Evolutionary conservation across 2,329 filamentous ascomycete species (phyloP), one percentile per base, ranked within the genome.

Genomic region (Coleophoma eucalyptorum): DNA sequence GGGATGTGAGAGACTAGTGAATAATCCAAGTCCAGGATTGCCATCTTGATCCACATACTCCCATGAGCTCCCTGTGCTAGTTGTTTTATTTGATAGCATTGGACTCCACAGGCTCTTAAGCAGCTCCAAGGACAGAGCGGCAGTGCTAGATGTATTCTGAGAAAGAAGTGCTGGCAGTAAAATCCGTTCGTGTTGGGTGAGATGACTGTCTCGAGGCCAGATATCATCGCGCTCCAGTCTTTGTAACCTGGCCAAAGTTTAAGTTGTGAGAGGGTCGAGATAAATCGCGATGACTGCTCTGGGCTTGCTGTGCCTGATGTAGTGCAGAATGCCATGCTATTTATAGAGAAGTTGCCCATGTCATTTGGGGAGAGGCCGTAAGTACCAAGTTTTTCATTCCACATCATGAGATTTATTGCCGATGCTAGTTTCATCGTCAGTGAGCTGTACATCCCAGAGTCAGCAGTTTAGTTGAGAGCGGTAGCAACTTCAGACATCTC

Each of bases 161-260:
- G 58, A 46, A 46, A 71, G 63, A 0, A 74, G 56, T 0, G 70
- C 66, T 40, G 67, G 58, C 5, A 76, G 65, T 2, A 76, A 59
- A 75, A 74, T 2, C 72, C 71, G 13, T 66, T 71, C 20, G 71
- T 77, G 56, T 76, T 77, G 11, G 76, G 73, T 3, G 72, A 74
- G 33, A 74, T 68, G 2, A 59, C 50, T 10, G 55, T 51, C 18
- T 46, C 51, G 8, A 61, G 56, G 18, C 46, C 51, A 6, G 57
- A 61, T 10, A 51, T 50, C n/a, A 63, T 64, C 49, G 67, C 71
- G n/a, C n/a, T n/a, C n/a, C n/a, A n/a, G n/a, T n/a, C n/a, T n/a
- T n/a, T n/a, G 55, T 70, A 72, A 2, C 70, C 70, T 1, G 64
- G 57, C 1, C 64, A 65, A 16, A 68, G 59, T 5, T 58, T 58